These are phyloP conservation scores for Oryza australiensis DNA, from an alignment of 176 grass and related monocot genomes.

Conservation along the genomic window DNA sequence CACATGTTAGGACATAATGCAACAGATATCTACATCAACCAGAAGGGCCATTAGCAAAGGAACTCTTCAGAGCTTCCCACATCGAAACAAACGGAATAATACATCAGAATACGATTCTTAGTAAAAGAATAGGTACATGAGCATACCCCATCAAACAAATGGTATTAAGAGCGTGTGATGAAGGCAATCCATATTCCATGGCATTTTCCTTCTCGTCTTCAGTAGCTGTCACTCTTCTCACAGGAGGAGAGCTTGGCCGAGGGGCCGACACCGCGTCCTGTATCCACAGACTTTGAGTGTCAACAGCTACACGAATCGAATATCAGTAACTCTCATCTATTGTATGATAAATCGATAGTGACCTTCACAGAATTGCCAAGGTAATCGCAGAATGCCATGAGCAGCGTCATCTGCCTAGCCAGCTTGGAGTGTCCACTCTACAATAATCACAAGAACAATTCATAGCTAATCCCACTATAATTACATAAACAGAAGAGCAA, in stretches of 20 bases:
- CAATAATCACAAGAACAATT: conserved; percentile 20
- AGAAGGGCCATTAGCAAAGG: background rate
- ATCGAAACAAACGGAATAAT: background rate
- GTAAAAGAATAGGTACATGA: background rate
- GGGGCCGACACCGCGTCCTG: conserved; percentile 89
- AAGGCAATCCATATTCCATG: conserved; percentile 96
- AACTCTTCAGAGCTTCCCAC: background rate
- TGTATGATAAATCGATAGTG: background rate
- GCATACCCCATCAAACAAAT: conserved; percentile 86
- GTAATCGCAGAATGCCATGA: conserved; percentile 96
- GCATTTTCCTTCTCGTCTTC: conserved; percentile 94
- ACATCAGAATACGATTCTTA: background rate
- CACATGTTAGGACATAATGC: conserved; percentile 67
- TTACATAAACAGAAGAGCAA: conserved; percentile 15
- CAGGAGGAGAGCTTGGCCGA: conserved; percentile 85
- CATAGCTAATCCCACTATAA: background rate
- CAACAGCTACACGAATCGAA: conserved; percentile 16
- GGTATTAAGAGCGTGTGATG: conserved; percentile 88
- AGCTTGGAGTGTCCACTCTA: conserved; percentile 86
- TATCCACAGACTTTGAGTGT: conserved; percentile 20
- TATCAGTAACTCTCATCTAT: background rate
- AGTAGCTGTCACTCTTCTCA: conserved; percentile 82
- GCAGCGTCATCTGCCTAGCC: conserved; percentile 95
- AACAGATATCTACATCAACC: conserved; percentile 68
- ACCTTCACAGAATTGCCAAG: conserved; percentile 92